phyloP scores from a whole-genome alignment of 2,329 filamentous ascomycete species.

The Venturiaceae sp. region DNA sequence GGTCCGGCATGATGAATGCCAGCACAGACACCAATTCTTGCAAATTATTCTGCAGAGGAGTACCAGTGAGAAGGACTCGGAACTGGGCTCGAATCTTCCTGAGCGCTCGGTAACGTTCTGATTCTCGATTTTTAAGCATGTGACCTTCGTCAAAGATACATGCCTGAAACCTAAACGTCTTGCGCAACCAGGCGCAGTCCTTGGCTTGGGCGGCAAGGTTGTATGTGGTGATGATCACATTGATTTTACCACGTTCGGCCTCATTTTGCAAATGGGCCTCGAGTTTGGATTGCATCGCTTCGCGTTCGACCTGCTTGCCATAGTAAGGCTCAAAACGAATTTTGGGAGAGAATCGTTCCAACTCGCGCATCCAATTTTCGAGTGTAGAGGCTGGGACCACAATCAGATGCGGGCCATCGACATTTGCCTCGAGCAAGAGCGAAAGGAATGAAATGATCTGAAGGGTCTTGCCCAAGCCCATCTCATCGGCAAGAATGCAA shows the following conservation, averaged over 20 bases:
- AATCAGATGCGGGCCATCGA: constrained; percentile 54
- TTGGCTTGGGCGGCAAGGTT: constrained; percentile 50
- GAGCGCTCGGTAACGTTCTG: constrained; percentile 70
- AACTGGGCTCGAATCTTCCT: constrained; percentile 71
- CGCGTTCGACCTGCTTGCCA: constrained; percentile 58
- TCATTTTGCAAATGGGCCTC: constrained; percentile 45
- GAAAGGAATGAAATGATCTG: constrained; percentile 90
- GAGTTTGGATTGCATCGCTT: constrained; percentile 57
- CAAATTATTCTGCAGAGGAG: constrained; percentile 88
- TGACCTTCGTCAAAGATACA: constrained; percentile 92
- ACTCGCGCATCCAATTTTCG: constrained; percentile 92
- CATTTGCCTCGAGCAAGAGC: constrained; percentile 61
- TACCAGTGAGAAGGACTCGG: constrained; percentile 79
- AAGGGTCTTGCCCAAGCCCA: constrained; percentile 91
- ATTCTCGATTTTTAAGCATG: constrained; percentile 79
- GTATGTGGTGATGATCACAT: constrained; percentile 65
- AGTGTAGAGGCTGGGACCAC: constrained; percentile 89
- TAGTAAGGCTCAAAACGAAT: constrained; percentile 66
- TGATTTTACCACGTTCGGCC: constrained; percentile 39
- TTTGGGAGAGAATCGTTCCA: constrained; percentile 72
- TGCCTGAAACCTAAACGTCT: constrained; percentile 25
- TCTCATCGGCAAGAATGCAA: constrained; percentile 92
- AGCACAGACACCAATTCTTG: constrained; percentile 84
- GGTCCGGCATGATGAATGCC: constrained; percentile 81
- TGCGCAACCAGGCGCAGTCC: constrained; percentile 55